Conservation (phyloP, 257 asterid species). For the Plantago elongata region DNA sequence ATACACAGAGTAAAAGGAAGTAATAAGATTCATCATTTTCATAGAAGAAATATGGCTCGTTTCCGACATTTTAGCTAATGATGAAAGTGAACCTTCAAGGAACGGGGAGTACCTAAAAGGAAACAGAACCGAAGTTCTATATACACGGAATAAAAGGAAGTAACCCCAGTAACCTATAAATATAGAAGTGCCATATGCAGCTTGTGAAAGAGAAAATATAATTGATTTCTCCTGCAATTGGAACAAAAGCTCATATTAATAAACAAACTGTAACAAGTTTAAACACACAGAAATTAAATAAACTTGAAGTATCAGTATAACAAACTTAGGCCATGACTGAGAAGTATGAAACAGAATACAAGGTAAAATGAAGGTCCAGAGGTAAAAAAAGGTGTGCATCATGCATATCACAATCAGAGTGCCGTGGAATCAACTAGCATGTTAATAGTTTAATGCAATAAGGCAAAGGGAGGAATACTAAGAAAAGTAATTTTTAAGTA, state of each 20-base stretch:
- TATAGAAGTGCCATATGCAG: slow-evolving; percentile 68
- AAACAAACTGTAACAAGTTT: too few relatives aligned
- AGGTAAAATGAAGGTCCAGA: too few relatives aligned
- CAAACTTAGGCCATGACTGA: too few relatives aligned
- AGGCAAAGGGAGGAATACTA: too few relatives aligned
- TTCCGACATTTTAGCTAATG: slow-evolving; percentile 3
- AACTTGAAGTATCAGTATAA: too few relatives aligned
- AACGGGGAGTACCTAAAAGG: slow-evolving; percentile 67
- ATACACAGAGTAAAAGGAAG: neutral
- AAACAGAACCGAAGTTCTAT: slow-evolving; percentile 50
- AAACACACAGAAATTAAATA: too few relatives aligned
- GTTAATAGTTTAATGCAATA: too few relatives aligned
- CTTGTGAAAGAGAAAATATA: slow-evolving; percentile 79
- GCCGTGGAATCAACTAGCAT: neutral
- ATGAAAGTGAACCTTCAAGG: slow-evolving; percentile 5
- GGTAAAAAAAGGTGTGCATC: too few relatives aligned
- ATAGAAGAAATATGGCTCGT: slow-evolving; percentile 9
- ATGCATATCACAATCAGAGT: too few relatives aligned
- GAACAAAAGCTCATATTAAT: neutral
- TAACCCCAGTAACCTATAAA: slow-evolving; percentile 91
- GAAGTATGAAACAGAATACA: too few relatives aligned
- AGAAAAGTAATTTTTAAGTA: too few relatives aligned
- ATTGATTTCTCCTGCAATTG: slow-evolving; percentile 75
- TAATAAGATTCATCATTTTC: neutral
- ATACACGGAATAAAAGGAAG: slow-evolving; percentile 52